phyloP scores from a whole-genome alignment of 192 early-diverging fungal species.

The Coemansia reversa region DNA sequence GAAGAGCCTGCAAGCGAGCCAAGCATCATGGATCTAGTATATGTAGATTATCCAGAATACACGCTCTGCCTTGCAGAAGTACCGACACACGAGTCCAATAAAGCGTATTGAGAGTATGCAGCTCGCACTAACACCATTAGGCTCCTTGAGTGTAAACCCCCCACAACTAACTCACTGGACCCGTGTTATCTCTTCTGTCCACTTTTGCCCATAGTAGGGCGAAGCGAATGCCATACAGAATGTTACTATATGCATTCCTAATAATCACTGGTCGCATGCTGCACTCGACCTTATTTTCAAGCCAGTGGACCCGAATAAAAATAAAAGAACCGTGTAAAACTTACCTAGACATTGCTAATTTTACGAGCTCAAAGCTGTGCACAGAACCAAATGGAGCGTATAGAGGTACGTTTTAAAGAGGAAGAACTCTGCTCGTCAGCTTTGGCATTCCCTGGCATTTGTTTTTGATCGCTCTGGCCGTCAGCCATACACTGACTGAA shows the following conservation, averaged over 20 bases:
- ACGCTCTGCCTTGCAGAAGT: slow-evolving; percentile 42
- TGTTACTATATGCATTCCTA: too few relatives aligned
- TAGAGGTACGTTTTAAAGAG: slow-evolving; percentile 5
- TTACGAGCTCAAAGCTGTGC: slow-evolving; percentile 13
- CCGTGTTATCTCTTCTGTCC: too few relatives aligned
- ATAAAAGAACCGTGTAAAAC: background rate
- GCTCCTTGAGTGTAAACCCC: too few relatives aligned
- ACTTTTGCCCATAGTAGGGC: too few relatives aligned
- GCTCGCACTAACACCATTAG: too few relatives aligned
- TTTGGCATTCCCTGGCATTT: background rate
- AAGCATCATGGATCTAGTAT: slow-evolving; percentile 22
- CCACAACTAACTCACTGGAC: too few relatives aligned
- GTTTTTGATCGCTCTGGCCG: too few relatives aligned
- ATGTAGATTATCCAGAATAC: slow-evolving; percentile 18
- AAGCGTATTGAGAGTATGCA: background rate
- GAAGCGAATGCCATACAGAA: too few relatives aligned
- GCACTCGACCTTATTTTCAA: too few relatives aligned
- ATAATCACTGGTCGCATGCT: too few relatives aligned
- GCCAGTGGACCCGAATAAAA: too few relatives aligned
- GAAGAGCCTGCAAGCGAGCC: slow-evolving; percentile 46
- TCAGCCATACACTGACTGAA: too few relatives aligned
- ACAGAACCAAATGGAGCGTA: slow-evolving; percentile 7
- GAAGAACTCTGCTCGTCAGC: background rate
- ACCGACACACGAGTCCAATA: slow-evolving; percentile 23
- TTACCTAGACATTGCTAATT: slow-evolving; percentile 40